Percentiles rank a stretch among this genome's conserved stretches.
phyloP scores from a whole-genome alignment of 306 rosid genomes.

The Erythrophleum fordii region DNA sequence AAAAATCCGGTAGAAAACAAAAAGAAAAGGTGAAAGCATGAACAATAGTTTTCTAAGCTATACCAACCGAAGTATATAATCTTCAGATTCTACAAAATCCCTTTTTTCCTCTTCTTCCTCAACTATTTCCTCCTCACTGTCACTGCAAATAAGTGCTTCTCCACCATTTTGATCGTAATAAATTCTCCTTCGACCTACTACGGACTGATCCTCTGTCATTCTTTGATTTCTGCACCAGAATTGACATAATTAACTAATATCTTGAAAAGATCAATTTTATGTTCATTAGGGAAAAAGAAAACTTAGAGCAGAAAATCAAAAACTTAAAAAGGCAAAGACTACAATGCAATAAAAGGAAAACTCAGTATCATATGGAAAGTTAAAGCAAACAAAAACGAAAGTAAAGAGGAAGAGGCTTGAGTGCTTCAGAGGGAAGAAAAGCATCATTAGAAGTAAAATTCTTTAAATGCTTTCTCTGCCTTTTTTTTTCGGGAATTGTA shows the following conservation, averaged over 20 bases:
- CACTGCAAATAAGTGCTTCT: conserved; percentile 97
- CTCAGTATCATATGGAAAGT: conserved; percentile 1
- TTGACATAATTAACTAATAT: conserved; percentile 33
- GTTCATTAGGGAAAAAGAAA: background rate
- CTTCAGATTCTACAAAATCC: conserved; percentile 85
- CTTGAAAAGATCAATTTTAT: conserved; percentile 24
- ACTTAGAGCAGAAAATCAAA: conserved; percentile 16
- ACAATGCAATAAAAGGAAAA: conserved; percentile 1
- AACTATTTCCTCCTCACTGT: conserved; percentile 90
- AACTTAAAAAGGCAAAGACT: conserved; percentile 22
- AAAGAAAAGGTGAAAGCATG: conserved; percentile 22
- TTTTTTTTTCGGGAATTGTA: conserved; percentile 5
- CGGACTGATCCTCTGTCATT: conserved; percentile 99
- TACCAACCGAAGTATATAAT: conserved; percentile 88
- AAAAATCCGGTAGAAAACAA: conserved; percentile 1
- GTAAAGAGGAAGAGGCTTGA: conserved; percentile 13
- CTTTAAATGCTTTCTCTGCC: conserved; percentile 1
- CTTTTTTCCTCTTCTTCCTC: conserved; percentile 96
- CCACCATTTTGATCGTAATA: conserved; percentile 98
- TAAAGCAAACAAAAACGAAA: background rate
- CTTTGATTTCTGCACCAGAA: conserved; percentile 85
- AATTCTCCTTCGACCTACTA: conserved; percentile 93
- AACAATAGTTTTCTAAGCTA: conserved; percentile 39
- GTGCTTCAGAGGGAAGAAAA: conserved; percentile 13
- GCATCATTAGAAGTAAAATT: conserved; percentile 8